Percentiles rank a stretch among this genome's conserved stretches.
Evolutionary conservation across 116 monocot genomes (phyloP).

Genomic region (Phalaenopsis hybrid): DNA sequence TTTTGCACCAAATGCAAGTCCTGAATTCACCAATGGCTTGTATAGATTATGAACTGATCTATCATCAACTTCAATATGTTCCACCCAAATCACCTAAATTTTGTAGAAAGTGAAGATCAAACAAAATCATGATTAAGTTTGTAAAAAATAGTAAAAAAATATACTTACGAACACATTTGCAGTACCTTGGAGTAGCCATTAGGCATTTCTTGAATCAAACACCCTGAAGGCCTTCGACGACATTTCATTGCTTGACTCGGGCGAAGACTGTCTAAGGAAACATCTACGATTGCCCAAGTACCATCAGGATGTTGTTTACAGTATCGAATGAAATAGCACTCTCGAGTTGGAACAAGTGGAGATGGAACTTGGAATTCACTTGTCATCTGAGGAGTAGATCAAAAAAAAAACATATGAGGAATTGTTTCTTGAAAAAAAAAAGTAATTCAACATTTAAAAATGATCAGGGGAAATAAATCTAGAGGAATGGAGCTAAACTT

Average conservation of each 20-base stretch:
- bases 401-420: neutral
- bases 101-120: neutral
- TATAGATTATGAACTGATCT: conserved; percentile 72
- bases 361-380: conserved; percentile 94
- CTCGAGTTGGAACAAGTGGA: conserved; percentile 81
- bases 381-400: conserved; percentile 49
- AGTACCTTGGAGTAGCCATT: conserved; percentile 95
- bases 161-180: neutral
- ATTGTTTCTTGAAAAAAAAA: neutral
- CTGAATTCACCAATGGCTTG: conserved; percentile 68
- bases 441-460: neutral
- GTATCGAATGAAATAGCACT: conserved; percentile 77
- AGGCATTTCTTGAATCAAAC: conserved; percentile 89
- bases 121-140: too few species aligned
- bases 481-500: neutral
- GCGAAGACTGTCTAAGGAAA: conserved; percentile 72
- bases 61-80: conserved; percentile 80
- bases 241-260: conserved; percentile 50
- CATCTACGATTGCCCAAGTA: conserved; percentile 85
- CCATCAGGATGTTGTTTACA: conserved; percentile 78
- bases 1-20: conserved; percentile 80
- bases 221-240: conserved; percentile 85
- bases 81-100: conserved; percentile 76
- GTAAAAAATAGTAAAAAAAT: neutral
- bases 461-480: neutral